These are phyloP conservation scores for Aureobasidium mangrovei DNA, from an alignment of 2,329 filamentous ascomycete genomes.

Conservation along the genomic window DNA sequence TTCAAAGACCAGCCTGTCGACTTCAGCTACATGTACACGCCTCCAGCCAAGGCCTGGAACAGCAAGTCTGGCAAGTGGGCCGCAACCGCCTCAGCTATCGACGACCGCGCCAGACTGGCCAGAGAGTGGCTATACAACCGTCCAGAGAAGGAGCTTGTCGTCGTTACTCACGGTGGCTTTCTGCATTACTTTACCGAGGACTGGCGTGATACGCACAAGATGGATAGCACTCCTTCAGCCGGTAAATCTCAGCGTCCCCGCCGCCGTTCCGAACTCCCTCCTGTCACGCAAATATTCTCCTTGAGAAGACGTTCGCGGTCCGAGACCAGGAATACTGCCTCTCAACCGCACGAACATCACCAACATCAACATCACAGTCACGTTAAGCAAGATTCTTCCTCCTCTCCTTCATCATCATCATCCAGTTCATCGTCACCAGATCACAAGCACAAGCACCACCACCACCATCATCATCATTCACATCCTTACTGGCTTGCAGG, in stretches of 20 bases:
- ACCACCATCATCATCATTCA: background rate
- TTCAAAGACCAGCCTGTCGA: conserved; percentile 57
- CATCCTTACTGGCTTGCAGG: conserved; percentile 34
- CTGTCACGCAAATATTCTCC: background rate
- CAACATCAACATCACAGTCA: background rate
- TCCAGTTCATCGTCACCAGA: background rate
- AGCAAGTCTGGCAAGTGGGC: conserved; percentile 49
- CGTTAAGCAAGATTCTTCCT: background rate
- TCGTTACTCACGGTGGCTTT: conserved; percentile 77
- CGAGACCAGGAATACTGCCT: background rate
- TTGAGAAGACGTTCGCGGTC: background rate
- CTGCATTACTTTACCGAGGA: conserved; percentile 80
- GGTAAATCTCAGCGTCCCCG: conserved; percentile 13
- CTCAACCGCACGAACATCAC: background rate
- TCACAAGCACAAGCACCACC: background rate
- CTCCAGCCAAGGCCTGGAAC: conserved; percentile 55
- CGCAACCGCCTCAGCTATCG: conserved; percentile 44
- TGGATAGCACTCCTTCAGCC: conserved; percentile 28
- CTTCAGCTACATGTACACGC: conserved; percentile 44
- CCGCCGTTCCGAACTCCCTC: background rate
- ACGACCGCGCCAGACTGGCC: conserved; percentile 51
- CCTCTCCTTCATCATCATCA: background rate
- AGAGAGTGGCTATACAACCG: conserved; percentile 47
- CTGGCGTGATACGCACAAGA: conserved; percentile 52
- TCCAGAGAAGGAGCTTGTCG: conserved; percentile 57